phyloP scores from a whole-genome alignment of 2,329 filamentous ascomycete species.

The Pseudonectria foliicola region DNA sequence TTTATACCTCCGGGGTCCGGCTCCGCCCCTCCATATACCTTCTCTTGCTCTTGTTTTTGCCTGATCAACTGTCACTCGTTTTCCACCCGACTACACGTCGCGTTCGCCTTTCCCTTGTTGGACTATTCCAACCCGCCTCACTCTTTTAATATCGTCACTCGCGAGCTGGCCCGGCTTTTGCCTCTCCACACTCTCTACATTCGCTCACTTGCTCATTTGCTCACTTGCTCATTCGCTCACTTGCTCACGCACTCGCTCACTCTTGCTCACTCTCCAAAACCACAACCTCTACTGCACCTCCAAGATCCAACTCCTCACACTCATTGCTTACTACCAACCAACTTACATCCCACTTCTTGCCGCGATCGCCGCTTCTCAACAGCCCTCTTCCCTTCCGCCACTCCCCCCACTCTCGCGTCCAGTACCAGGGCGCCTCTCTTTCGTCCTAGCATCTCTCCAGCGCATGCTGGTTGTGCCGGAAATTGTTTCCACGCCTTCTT shows the following conservation, averaged over 20 bases:
- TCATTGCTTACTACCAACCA: neutral
- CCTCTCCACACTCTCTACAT: constrained; percentile 6
- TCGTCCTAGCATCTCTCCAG: constrained; percentile 10
- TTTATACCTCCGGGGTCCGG: constrained; percentile 25
- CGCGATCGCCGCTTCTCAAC: no score
- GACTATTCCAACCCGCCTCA: constrained; percentile 7
- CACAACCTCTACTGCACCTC: no score
- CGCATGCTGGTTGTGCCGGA: constrained; percentile 21
- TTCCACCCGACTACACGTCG: constrained; percentile 11
- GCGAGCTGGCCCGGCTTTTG: constrained; percentile 13
- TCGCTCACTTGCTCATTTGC: constrained; percentile 4
- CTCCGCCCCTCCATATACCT: constrained; percentile 18
- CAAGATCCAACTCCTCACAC: no score
- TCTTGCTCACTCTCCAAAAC: no score
- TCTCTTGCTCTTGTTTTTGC: constrained; percentile 19
- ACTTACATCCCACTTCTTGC: neutral
- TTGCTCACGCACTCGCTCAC: constrained; percentile 13
- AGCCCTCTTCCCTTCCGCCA: neutral
- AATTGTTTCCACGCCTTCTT: constrained; percentile 24
- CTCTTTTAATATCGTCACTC: constrained; percentile 8
- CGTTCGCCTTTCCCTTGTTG: constrained; percentile 12
- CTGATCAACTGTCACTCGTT: constrained; percentile 23
- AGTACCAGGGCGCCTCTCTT: no score
- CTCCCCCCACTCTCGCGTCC: neutral
- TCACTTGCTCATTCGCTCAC: constrained; percentile 7